These are phyloP conservation scores for Globisporangium ultimum DNA, from an alignment of 352 stramenopile species.

Conservation along the genomic window DNA sequence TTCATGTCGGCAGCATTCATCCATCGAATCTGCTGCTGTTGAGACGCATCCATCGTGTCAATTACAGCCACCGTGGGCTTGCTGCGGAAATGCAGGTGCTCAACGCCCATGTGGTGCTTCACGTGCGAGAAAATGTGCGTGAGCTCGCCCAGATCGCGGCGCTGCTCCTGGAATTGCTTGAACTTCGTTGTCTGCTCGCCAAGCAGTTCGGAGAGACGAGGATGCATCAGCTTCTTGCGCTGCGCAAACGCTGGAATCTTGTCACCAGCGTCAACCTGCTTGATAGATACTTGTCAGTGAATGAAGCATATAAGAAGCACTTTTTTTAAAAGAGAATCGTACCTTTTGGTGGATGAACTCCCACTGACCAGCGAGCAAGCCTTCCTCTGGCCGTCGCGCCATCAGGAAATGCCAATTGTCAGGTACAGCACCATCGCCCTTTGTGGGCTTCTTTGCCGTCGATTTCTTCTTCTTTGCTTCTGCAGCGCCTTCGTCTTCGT, in stretches of 20 bases:
- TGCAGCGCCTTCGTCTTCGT: slow-evolving; percentile 15
- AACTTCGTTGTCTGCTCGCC: slow-evolving; percentile 20
- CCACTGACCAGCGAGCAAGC: slow-evolving; percentile 84
- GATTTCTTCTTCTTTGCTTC: slow-evolving; percentile 1
- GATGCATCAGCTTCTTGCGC: slow-evolving; percentile 55
- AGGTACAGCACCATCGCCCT: slow-evolving; percentile 5
- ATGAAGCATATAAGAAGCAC: background rate
- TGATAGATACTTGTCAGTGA: background rate
- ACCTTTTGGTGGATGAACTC: slow-evolving; percentile 85
- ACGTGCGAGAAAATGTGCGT: slow-evolving; percentile 90
- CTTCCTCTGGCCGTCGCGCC: slow-evolving; percentile 63
- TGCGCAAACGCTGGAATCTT: slow-evolving; percentile 60
- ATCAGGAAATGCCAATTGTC: slow-evolving; percentile 75
- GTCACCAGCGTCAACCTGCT: slow-evolving; percentile 51
- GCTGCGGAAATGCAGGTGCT: slow-evolving; percentile 66
- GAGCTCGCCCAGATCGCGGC: slow-evolving; percentile 65
- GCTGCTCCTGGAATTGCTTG: slow-evolving; percentile 15
- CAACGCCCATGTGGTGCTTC: slow-evolving; percentile 89
- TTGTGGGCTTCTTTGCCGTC: slow-evolving; percentile 1
- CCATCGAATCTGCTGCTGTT: slow-evolving; percentile 43
- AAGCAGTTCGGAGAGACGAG: slow-evolving; percentile 34
- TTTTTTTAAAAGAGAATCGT: background rate
- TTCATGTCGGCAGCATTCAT: slow-evolving; percentile 77
- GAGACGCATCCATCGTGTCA: slow-evolving; percentile 2
- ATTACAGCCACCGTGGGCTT: slow-evolving; percentile 11